Conservation (phyloP, 805 yeast species). For the Tetrapisispora namnaoensis region DNA sequence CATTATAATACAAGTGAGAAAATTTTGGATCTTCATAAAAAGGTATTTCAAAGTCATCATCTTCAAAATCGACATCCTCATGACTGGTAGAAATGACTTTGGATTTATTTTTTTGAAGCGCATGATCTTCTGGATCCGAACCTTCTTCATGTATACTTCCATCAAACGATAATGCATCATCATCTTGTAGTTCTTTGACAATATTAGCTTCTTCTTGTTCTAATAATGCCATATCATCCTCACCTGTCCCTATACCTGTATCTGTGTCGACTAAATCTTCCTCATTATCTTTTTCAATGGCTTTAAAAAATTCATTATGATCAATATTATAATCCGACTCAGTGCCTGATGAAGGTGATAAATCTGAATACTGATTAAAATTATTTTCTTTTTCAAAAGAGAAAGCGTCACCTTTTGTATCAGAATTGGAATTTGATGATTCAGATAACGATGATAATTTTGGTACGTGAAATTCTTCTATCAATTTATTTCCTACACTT, state of each 20-base stretch:
- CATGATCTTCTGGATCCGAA: constrained; percentile 22
- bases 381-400: neutral
- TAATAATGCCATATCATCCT: constrained; percentile 25
- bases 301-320: constrained; percentile 25
- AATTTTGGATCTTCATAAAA: constrained; percentile 35
- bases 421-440: constrained; percentile 13
- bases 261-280: constrained; percentile 20
- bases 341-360: neutral
- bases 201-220: constrained; percentile 27
- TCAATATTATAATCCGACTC: constrained; percentile 30
- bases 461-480: constrained; percentile 22
- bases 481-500: constrained; percentile 7
- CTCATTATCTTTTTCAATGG: constrained; percentile 22
- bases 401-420: constrained; percentile 1
- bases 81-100: constrained; percentile 6
- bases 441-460: constrained; percentile 11
- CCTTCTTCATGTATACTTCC: constrained; percentile 28
- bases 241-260: constrained; percentile 26
- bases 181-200: constrained; percentile 24
- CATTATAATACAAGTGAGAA: constrained; percentile 26
- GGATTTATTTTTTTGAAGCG: constrained; percentile 2
- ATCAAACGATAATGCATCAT: constrained; percentile 26
- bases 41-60: constrained; percentile 28
- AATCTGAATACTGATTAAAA: neutral
- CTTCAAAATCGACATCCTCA: constrained; percentile 17